Evolutionary conservation across 306 rosid species (phyloP), one percentile per base, ranked within the genome.

Genomic region (Acacia melanoxylon): DNA sequence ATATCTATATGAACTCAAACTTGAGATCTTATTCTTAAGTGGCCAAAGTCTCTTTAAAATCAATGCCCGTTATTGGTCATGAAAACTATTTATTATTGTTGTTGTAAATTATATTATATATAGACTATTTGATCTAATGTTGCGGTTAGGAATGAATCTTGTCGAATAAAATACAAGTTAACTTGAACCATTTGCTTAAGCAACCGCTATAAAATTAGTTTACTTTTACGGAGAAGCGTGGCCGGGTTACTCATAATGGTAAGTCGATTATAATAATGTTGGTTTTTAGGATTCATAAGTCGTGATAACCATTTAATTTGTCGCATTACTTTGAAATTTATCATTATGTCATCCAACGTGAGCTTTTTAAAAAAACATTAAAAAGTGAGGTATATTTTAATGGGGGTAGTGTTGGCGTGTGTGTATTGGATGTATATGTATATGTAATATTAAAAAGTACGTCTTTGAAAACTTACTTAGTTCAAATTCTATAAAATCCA

Each of bases 101-200:
- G n/a, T 16, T 49, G 7, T 17, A 4, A 49, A 16, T 16, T 5
- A 49, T 49, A 17, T 16, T 16, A 15, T 17, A 46, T 49, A 3
- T 49, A 16, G 56, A 49, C 59, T 17, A 51, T 51, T 51, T 52
- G 22, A 52, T 6, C 6, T 19, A 4, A 6, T 52, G 19, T 52
- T 17, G 24, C 6, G 58, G 58, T 52, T 19, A 19, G 1, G 16
- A 52, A 51, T 14, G 58, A 19, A 17, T 51, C 22, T 17, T 19
- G 22, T 51, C 17, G n/a, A 51, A 17, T 51, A 51, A 16, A 51
- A 51, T 17, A 51, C 17, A 51, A 0, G n/a, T 59, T 25, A 61
- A 25, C 31, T 44, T 46, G 75, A 44, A 59, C 82, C 67, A 76
- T 17, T 83, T 77, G 83, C 24, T 58, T 9, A 86, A 77, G 80